phyloP scores from a whole-genome alignment of 1,139 yeast species.

The Suhomyces bolitotheri region DNA sequence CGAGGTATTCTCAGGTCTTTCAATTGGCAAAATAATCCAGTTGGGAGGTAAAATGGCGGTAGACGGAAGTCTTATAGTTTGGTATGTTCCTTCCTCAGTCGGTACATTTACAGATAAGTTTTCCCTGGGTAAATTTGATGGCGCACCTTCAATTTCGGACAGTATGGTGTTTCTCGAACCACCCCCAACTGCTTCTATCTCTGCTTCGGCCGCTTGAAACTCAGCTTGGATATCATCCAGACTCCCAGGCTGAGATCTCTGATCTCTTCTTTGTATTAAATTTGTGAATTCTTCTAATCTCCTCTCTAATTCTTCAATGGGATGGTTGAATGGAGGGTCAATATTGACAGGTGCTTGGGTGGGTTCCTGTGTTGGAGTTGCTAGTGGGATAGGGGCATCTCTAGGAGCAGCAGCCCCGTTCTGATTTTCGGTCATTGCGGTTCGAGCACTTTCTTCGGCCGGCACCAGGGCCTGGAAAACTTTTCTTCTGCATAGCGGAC shows the following conservation, averaged over 20 bases:
- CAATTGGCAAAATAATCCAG: slow-evolving; percentile 36
- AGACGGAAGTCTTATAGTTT: slow-evolving; percentile 25
- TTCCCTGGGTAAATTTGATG: slow-evolving; percentile 4
- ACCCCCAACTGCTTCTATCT: background rate
- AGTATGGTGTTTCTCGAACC: background rate
- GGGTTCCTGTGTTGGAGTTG: slow-evolving; percentile 3
- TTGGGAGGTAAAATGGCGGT: slow-evolving; percentile 36
- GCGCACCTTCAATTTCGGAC: background rate
- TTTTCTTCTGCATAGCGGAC: slow-evolving; percentile 89
- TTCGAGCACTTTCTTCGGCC: slow-evolving; percentile 1
- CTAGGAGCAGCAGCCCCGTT: slow-evolving; percentile 5
- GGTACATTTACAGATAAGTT: too few species aligned
- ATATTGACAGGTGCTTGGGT: slow-evolving; percentile 4
- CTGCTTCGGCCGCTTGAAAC: too few species aligned
- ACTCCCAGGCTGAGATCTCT: too few species aligned
- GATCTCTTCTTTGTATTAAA: slow-evolving; percentile 8
- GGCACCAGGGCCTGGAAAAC: slow-evolving; percentile 45
- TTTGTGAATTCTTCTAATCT: slow-evolving; percentile 12
- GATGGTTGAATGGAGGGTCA: slow-evolving; percentile 11
- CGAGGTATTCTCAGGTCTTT: slow-evolving; percentile 4
- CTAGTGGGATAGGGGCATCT: slow-evolving; percentile 1
- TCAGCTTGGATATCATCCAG: too few species aligned
- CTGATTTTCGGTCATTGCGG: slow-evolving; percentile 9
- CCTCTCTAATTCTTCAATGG: slow-evolving; percentile 11
- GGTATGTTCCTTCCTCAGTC: slow-evolving; percentile 15